phyloP scores from a whole-genome alignment of 768 basidiomycete genomes.

The Dentipellis sp. region DNA sequence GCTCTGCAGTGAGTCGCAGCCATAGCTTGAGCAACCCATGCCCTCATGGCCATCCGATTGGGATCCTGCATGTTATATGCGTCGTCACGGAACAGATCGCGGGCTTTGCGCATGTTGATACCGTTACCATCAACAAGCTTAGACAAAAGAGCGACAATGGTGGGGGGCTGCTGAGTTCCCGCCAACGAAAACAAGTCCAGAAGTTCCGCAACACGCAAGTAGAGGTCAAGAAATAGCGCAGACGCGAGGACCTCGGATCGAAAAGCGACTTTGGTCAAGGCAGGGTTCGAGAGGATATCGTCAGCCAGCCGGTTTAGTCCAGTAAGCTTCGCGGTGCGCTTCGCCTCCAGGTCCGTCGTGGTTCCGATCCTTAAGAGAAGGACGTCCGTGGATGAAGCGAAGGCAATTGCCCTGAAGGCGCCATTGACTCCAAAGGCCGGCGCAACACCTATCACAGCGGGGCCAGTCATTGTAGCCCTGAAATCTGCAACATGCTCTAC shows the following conservation, averaged over 20 bases:
- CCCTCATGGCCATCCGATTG: neutral
- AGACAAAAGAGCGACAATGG: neutral
- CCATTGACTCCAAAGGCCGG: constrained; percentile 30
- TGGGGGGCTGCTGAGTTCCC: neutral
- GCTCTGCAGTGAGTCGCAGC: neutral
- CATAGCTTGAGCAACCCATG: neutral
- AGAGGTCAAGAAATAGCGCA: constrained; percentile 31
- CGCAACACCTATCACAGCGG: constrained; percentile 26
- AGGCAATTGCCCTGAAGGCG: constrained; percentile 27
- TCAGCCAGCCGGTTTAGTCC: neutral
- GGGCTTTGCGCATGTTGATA: neutral
- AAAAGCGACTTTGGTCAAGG: neutral
- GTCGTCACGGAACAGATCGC: neutral
- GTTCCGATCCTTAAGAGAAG: constrained; percentile 12
- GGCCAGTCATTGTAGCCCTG: constrained; percentile 11
- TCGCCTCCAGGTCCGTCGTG: neutral
- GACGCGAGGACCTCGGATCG: constrained; percentile 19
- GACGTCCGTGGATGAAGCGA: constrained; percentile 27
- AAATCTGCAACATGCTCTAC: neutral
- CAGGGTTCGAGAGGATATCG: constrained; percentile 11
- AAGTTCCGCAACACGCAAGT: constrained; percentile 19
- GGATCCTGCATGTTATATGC: neutral
- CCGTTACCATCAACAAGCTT: neutral
- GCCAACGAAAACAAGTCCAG: neutral
- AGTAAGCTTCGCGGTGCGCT: neutral